A percentile compares a stretch with the other conserved stretches of the same genome.
Conservation (phyloP, 768 basidiomycete genomes). For the Rhodosporidiobolus odoratus region DNA sequence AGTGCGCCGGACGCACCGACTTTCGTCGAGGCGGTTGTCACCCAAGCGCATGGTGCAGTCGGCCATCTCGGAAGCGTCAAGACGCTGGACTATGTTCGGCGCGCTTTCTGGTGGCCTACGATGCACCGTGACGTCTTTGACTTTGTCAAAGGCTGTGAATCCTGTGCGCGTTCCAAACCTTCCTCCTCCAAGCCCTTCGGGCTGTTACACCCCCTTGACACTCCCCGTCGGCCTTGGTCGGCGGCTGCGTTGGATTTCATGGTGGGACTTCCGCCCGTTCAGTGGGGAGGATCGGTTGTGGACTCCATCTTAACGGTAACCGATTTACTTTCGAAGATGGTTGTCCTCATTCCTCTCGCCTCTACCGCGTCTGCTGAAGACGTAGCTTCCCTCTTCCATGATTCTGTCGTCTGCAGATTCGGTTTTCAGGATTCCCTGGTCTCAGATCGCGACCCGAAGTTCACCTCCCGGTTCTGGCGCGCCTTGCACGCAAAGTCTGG, state of each 20-base stretch:
- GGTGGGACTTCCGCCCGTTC: not conserved
- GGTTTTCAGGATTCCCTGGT: conserved; percentile 50
- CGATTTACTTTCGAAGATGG: not conserved
- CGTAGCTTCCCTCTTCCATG: conserved; percentile 48
- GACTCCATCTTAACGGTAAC: conserved; percentile 10
- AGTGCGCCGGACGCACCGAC: not conserved
- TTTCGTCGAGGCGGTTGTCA: not conserved
- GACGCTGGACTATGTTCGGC: not conserved
- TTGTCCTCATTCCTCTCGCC: not conserved
- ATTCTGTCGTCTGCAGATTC: conserved; percentile 47
- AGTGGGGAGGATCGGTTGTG: not conserved
- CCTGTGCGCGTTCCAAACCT: conserved; percentile 5
- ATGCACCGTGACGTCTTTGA: conserved; percentile 5
- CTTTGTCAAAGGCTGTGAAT: conserved; percentile 4
- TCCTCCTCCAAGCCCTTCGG: not conserved
- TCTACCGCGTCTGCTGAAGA: conserved; percentile 40
- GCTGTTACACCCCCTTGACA: conserved; percentile 1
- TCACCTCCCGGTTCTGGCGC: conserved; percentile 51
- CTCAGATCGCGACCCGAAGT: conserved; percentile 50
- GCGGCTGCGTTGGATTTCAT: conserved; percentile 7
- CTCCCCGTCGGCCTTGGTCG: not conserved
- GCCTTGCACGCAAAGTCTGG: conserved; percentile 45
- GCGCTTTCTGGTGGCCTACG: conserved; percentile 9
- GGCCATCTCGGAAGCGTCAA: conserved; percentile 6
- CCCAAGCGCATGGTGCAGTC: not conserved